Conservation (phyloP, 2,329 filamentous ascomycete genomes). For the Colletotrichum tabaci region DNA sequence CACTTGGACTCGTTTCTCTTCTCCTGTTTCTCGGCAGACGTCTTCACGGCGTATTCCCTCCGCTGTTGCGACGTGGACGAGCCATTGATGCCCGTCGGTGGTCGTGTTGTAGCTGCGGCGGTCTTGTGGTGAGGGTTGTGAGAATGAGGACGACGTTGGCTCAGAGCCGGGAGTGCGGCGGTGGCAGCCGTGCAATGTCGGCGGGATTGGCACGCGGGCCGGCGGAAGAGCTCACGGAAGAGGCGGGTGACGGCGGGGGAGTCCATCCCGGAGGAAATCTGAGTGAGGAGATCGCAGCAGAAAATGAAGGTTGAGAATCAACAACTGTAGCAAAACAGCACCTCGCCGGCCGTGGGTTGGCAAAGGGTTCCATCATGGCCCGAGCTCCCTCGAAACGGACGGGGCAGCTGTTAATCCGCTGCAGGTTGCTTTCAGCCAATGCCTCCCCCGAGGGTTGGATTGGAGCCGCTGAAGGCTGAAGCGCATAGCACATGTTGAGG, state of each 20-base stretch:
- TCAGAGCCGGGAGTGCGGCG: constrained; percentile 46
- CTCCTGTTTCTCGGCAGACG: constrained; percentile 42
- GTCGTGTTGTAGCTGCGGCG: constrained; percentile 44
- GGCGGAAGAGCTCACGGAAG: constrained; percentile 88
- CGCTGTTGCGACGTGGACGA: constrained; percentile 46
- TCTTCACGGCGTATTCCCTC: constrained; percentile 47
- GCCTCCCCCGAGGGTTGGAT: neutral
- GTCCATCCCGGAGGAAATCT: constrained; percentile 73
- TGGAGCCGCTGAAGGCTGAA: neutral
- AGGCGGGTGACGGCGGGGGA: constrained; percentile 83
- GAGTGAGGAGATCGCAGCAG: constrained; percentile 31
- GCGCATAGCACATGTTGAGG: constrained; percentile 12
- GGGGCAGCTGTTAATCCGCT: constrained; percentile 43
- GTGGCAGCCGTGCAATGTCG: constrained; percentile 51
- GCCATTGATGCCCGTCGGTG: constrained; percentile 45
- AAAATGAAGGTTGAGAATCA: constrained; percentile 34
- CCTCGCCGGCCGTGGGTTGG: constrained; percentile 30
- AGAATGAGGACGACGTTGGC: constrained; percentile 20
- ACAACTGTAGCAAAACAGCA: constrained; percentile 32
- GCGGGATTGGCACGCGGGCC: constrained; percentile 74
- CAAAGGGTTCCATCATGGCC: constrained; percentile 42
- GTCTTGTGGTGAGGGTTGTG: constrained; percentile 6
- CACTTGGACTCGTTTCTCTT: constrained; percentile 78
- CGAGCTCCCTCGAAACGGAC: constrained; percentile 44
- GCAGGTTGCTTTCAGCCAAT: neutral